Percentiles rank a stretch among this genome's conserved stretches.
phyloP scores from a whole-genome alignment of 139 green algal species.

The Volvox africanus region DNA sequence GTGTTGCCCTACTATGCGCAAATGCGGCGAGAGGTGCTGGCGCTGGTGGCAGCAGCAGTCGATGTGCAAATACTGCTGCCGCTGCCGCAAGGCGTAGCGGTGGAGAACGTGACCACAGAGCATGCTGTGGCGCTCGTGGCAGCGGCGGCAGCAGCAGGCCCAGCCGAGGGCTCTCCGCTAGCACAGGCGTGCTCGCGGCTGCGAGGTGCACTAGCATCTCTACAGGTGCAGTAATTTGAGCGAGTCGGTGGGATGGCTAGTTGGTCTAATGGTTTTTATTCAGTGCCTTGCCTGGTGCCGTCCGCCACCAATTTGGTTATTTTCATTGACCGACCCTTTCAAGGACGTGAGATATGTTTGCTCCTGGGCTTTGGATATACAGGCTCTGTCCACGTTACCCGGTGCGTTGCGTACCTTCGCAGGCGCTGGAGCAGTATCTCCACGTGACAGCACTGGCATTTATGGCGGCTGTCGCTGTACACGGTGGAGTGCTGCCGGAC shows the following conservation, averaged over 20 bases:
- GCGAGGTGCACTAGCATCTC: not conserved
- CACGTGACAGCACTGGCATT: slow-evolving; percentile 61
- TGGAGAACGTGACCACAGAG: slow-evolving; percentile 54
- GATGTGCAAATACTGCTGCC: slow-evolving; percentile 53
- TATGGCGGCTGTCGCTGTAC: slow-evolving; percentile 76
- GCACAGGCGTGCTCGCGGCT: slow-evolving; percentile 21
- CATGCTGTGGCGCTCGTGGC: slow-evolving; percentile 46
- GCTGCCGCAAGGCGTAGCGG: slow-evolving; percentile 43
- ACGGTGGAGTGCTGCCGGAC: slow-evolving; percentile 71
- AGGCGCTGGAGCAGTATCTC: slow-evolving; percentile 68
- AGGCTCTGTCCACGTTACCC: too few relatives aligned
- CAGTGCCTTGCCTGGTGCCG: too few relatives aligned
- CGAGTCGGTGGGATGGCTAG: too few relatives aligned
- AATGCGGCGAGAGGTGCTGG: slow-evolving; percentile 74
- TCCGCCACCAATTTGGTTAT: too few relatives aligned
- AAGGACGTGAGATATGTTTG: too few relatives aligned
- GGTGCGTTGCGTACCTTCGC: too few relatives aligned
- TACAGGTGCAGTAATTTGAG: slow-evolving; percentile 45
- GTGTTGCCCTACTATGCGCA: slow-evolving; percentile 56
- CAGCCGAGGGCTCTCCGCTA: slow-evolving; percentile 7
- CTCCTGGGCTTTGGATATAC: too few relatives aligned
- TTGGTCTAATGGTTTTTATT: too few relatives aligned
- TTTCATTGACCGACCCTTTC: too few relatives aligned
- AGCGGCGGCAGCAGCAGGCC: slow-evolving; percentile 52
- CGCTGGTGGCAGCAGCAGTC: slow-evolving; percentile 60